Conservation (phyloP, 1,284 basidiomycete species). For the Flammula alnicola region DNA sequence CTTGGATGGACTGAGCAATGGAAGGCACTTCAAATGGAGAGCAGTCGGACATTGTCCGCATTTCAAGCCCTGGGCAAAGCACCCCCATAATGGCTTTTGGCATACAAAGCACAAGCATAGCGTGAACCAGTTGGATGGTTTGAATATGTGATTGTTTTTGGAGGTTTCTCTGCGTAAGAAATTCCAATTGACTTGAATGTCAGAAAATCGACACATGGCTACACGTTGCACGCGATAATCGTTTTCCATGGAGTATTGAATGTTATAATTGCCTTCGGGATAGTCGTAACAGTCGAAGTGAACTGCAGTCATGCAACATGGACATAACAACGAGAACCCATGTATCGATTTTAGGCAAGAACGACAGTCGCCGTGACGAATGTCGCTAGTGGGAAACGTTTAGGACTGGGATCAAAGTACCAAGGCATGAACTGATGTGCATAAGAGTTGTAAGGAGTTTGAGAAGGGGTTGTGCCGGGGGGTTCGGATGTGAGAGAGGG, state of each 20-base stretch:
- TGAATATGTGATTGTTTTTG: slow-evolving; percentile 52
- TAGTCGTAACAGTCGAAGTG: slow-evolving; percentile 79
- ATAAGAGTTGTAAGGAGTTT: slow-evolving; percentile 41
- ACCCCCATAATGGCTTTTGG: slow-evolving; percentile 74
- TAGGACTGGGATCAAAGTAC: slow-evolving; percentile 48
- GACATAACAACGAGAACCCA: slow-evolving; percentile 69
- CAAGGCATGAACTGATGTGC: slow-evolving; percentile 72
- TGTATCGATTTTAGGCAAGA: slow-evolving; percentile 54
- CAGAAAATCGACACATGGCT: slow-evolving; percentile 65
- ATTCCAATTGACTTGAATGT: slow-evolving; percentile 39
- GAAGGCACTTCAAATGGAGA: slow-evolving; percentile 61
- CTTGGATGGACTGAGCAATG: slow-evolving; percentile 30
- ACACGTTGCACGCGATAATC: slow-evolving; percentile 56
- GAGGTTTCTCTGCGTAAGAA: slow-evolving; percentile 22
- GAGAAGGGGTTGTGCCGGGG: slow-evolving; percentile 14
- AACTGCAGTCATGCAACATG: slow-evolving; percentile 65
- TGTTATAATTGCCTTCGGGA: slow-evolving; percentile 60
- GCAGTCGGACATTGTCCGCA: slow-evolving; percentile 69
- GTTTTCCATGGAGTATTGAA: slow-evolving; percentile 52
- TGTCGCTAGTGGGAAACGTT: slow-evolving; percentile 38
- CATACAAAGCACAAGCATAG: slow-evolving; percentile 72
- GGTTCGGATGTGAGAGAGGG: slow-evolving; percentile 43
- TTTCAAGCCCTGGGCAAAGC: slow-evolving; percentile 60
- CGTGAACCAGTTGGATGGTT: slow-evolving; percentile 70
- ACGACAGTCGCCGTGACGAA: slow-evolving; percentile 52